Conservation (phyloP, 441 rosid genomes). For the Flueggea neowawraea region DNA sequence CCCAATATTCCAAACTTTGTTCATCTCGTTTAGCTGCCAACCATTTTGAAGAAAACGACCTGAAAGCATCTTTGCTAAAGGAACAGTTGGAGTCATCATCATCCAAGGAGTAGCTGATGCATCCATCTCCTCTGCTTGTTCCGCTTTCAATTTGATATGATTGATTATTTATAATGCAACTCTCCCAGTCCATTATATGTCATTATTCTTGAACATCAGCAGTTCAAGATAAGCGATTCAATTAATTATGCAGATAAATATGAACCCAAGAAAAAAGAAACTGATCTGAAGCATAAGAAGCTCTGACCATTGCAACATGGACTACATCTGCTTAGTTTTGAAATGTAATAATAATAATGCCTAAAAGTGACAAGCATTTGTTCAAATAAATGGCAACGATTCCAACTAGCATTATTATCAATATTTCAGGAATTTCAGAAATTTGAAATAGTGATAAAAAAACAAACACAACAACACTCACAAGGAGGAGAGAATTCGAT, state of each 20-base stretch:
- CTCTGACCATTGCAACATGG: too few relatives aligned
- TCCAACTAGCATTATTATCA: too few relatives aligned
- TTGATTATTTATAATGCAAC: slow-evolving; percentile 78
- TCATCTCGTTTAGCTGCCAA: slow-evolving; percentile 48
- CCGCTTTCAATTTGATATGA: slow-evolving; percentile 83
- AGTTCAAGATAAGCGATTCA: too few relatives aligned
- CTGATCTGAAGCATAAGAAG: too few relatives aligned
- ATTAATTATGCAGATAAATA: background rate
- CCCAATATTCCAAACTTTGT: slow-evolving; percentile 56
- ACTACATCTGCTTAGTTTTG: too few relatives aligned
- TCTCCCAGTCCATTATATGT: slow-evolving; percentile 86
- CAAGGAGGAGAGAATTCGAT: too few relatives aligned
- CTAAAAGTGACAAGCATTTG: too few relatives aligned
- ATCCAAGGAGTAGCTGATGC: slow-evolving; percentile 72
- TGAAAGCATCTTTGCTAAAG: slow-evolving; percentile 84
- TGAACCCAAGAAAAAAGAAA: background rate
- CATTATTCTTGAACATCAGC: slow-evolving; percentile 50
- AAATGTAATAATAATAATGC: too few relatives aligned
- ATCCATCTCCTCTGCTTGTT: slow-evolving; percentile 79
- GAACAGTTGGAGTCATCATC: slow-evolving; percentile 89
- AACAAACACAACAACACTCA: too few relatives aligned
- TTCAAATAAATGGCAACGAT: too few relatives aligned
- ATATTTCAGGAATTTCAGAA: too few relatives aligned
- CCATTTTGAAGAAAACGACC: slow-evolving; percentile 92
- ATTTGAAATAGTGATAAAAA: too few relatives aligned